Evolutionary conservation across 2,329 filamentous ascomycete species (phyloP).

Genomic region (Colletotrichum euphorbiae): DNA sequence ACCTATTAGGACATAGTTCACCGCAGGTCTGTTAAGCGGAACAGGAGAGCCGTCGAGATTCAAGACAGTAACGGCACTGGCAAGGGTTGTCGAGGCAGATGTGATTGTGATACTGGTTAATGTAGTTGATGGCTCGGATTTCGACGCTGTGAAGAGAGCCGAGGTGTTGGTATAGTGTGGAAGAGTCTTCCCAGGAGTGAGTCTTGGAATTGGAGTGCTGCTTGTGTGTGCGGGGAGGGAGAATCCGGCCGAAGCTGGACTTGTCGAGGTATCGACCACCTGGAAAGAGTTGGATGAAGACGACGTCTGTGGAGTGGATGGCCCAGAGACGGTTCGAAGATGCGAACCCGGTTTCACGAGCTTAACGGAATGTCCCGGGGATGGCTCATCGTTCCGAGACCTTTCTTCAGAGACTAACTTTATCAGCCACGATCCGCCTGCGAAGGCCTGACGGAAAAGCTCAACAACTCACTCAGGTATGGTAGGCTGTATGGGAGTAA

Average conservation of each 20-base stretch:
- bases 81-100: background rate
- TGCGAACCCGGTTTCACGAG: background rate
- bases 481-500: constrained; percentile 15
- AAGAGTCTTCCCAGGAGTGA: background rate
- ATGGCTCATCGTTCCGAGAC: background rate
- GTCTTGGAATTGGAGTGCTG: too few species aligned
- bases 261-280: background rate
- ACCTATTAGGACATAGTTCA: background rate
- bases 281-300: background rate
- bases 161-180: constrained; percentile 12
- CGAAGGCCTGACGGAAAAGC: too few species aligned
- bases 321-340: background rate
- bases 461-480: background rate
- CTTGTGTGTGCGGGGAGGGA: background rate
- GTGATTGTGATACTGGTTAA: too few species aligned
- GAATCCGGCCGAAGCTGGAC: background rate
- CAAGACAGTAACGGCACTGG: background rate
- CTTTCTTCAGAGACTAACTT: background rate
- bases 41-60: constrained; percentile 2
- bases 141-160: background rate
- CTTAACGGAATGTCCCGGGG: background rate
- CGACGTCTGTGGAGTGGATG: background rate
- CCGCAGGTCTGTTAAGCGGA: background rate
- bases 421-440: background rate
- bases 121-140: background rate